Evolutionary conservation across 768 basidiomycete species (phyloP), one percentile per base, ranked within the genome.

Genomic region (Termitomyces sp.): DNA sequence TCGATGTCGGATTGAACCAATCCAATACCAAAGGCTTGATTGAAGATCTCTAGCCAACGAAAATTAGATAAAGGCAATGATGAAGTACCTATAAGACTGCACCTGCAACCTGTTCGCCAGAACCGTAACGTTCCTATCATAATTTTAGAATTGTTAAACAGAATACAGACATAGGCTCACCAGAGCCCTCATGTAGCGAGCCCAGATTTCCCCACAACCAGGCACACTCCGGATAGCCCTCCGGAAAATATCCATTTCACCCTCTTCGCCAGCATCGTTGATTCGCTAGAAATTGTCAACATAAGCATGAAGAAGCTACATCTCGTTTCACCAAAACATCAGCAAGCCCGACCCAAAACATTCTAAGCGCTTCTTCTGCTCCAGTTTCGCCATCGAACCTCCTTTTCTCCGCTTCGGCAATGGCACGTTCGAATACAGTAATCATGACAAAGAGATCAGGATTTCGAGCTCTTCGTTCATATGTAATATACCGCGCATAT

Each of bases 171-270:
- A 29, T 37, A 12, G 14, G 68, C 82, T 63, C 58, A 90, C 92
- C 73, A 90, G 67, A 64, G 83, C 82, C 43, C 89, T 85, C 12
- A 94, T 85, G 70, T 91, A 91, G 46, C 86, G 79, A 5, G 90
- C 86, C 88, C 89, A 91, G 15, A 92, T 75, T 67, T 91, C 88
- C 20, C 92, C 92, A 38, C 83, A 90, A 17, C 79, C 82, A 45
- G 92, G 91, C 0, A 87, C 85, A 68, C 92, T 92, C 60, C 89
- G 81, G 10, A 84, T 70, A 11, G 91, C 91, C 46, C 91, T 78
- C 60, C 73, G 75, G 34, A 84, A 77, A 15, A 78, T 70, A n/a
- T 67, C 66, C 36, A 76, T 62, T 65, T 87, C 79, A 10, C 70
- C 70, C 1, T 77, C 78, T 37, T 73, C 72, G 12, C 77, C 81